Conservation (phyloP, 768 basidiomycete genomes). For the Naganishia randhawae region DNA sequence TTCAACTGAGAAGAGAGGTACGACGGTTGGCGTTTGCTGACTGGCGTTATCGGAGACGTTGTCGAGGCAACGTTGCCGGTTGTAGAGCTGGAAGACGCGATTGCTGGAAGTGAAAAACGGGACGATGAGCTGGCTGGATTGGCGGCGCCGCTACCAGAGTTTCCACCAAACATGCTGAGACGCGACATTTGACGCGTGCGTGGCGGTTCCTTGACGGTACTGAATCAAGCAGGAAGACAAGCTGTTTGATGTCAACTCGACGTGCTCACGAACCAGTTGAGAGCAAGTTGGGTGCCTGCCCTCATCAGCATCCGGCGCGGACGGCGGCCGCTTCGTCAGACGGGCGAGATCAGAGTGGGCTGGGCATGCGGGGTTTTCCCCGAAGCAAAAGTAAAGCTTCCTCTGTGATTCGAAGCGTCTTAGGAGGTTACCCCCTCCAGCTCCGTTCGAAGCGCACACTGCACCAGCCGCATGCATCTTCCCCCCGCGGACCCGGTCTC, state of each 20-base stretch:
- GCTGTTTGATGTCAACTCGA: too few species aligned
- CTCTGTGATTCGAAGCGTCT: background rate
- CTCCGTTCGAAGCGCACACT: too few species aligned
- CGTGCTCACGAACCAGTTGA: too few species aligned
- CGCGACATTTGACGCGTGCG: background rate
- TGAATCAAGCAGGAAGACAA: background rate
- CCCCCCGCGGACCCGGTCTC: too few species aligned
- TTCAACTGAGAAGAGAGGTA: constrained; percentile 33
- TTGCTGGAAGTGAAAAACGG: constrained; percentile 15
- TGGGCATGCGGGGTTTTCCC: background rate
- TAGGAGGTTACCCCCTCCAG: too few species aligned
- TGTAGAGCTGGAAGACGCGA: background rate
- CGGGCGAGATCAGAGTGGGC: background rate
- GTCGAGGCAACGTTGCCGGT: background rate
- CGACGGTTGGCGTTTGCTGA: constrained; percentile 29
- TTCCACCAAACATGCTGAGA: constrained; percentile 21
- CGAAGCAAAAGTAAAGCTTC: background rate
- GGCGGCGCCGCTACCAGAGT: background rate
- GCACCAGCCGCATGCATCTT: too few species aligned
- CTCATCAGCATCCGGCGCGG: background rate
- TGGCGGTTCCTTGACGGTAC: background rate
- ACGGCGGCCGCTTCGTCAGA: constrained; percentile 10
- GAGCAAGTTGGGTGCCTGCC: background rate
- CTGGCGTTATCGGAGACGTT: background rate
- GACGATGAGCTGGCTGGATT: background rate